Evolutionary conservation across 495 filamentous ascomycete genomes (phyloP).

Genomic region (Penicillium ucsense): DNA sequence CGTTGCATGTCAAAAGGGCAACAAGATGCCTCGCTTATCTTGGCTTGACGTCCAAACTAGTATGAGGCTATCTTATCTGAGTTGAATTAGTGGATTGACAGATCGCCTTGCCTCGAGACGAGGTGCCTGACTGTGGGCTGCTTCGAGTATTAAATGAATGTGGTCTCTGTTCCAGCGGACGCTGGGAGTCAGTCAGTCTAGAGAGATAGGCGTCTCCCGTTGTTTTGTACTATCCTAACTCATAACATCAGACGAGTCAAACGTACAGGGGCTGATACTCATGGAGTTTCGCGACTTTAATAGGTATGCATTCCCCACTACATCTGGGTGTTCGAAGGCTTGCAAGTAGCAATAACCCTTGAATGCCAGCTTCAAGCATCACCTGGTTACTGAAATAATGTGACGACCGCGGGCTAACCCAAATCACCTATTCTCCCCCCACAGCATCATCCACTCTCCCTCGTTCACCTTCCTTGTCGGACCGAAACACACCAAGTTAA

Average conservation of each 20-base stretch:
- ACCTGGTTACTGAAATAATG: background rate
- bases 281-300: slow-evolving; percentile 27
- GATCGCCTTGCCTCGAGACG: background rate
- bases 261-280: slow-evolving; percentile 3
- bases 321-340: background rate
- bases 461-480: slow-evolving; percentile 44
- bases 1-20: slow-evolving; percentile 19
- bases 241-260: background rate
- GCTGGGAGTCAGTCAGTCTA: too few relatives aligned
- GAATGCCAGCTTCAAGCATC: background rate
- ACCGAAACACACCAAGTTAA: slow-evolving; percentile 31
- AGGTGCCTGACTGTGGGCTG: background rate
- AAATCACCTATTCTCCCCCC: background rate
- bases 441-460: slow-evolving; percentile 34
- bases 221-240: background rate
- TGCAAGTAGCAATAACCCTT: background rate
- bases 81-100: slow-evolving; percentile 1
- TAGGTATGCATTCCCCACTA: slow-evolving; percentile 20
- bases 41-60: slow-evolving; percentile 8
- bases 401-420: background rate
- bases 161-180: too few relatives aligned
- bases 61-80: slow-evolving; percentile 1
- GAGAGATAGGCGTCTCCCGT: background rate
- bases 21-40: slow-evolving; percentile 6
- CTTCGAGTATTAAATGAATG: too few relatives aligned